Evolutionary conservation across 2,329 filamentous ascomycete species (phyloP), one percentile per base, ranked within the genome.

Genomic region (Verticillium longisporum): DNA sequence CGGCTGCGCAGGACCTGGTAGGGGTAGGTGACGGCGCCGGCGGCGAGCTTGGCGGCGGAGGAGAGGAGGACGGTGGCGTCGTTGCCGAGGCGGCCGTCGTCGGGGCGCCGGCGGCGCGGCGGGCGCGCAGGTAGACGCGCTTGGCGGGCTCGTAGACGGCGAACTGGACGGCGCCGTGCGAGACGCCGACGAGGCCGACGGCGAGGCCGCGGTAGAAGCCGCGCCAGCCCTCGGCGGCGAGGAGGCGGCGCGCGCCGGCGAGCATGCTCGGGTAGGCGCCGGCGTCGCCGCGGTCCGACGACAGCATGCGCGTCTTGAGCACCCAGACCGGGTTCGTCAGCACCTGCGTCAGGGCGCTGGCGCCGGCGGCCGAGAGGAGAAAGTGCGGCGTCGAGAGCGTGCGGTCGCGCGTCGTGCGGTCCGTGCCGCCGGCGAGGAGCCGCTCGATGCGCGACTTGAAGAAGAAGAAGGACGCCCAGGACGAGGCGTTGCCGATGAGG

Each of bases 311-410:
- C 9, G 94, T 98, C 80, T 98, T 98, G 73, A 99, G 87, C 2
- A 99, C 95, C 95, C 95, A 99, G 68, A 99, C 88, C 2, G 95
- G 95, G 72, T 98, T 98, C 34, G 95, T 98, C 66, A 94, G 81
- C 34, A 91, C 77, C 54, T 93, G 89, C 1, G 92, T 96, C 50
- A 91, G 74, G 18, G 89, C 80, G 34, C 94, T 93, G 66, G 83
- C 78, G 33, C 82, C 70, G n/a, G 79, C 90, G 37, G 90, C 93
- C 4, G 92, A 86, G 56, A 89, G 69, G 72, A 97, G 94, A 77
- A 93, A 97, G 74, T 97, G 92, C 32, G 80, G 79, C 6, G 86
- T 83, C 2, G 81, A 76, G 37, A 91, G 78, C 41, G 71, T 64
- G 6, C 58, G 36, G 26, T 57, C 59, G 3, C 62, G 62, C 7